Evolutionary conservation across 257 asterid species (phyloP).

Genomic region (Gardenia jasminoides): DNA sequence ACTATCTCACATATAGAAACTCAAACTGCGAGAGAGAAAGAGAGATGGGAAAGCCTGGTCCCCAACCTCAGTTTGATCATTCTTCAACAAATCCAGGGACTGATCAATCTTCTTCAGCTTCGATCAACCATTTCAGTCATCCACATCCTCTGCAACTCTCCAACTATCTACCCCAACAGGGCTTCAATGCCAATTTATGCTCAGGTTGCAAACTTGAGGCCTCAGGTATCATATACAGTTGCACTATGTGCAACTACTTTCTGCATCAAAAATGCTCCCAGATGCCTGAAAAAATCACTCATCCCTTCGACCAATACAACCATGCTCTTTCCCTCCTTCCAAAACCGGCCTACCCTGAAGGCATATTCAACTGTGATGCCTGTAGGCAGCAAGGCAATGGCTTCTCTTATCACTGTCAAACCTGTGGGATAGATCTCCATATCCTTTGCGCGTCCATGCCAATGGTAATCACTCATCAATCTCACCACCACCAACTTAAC

Average conservation of each 20-base stretch:
- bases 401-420: conserved; percentile 43
- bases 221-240: conserved; percentile 34
- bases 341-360: conserved; percentile 47
- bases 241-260: conserved; percentile 40
- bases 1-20: background rate
- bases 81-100: background rate
- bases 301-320: conserved; percentile 38
- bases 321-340: conserved; percentile 42
- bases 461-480: conserved; percentile 14
- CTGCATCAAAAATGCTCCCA: conserved; percentile 49
- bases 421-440: conserved; percentile 52
- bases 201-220: conserved; percentile 46
- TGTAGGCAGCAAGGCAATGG: conserved; percentile 45
- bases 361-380: conserved; percentile 54
- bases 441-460: conserved; percentile 48
- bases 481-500: conserved; percentile 39
- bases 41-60: conserved; percentile 24
- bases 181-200: conserved; percentile 13
- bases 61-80: background rate
- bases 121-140: conserved; percentile 53
- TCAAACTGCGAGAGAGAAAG: background rate
- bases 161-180: conserved; percentile 13
- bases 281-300: conserved; percentile 44
- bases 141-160: conserved; percentile 50
- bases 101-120: conserved; percentile 16